phyloP scores from a whole-genome alignment of 257 asterid species.

The Mitragyna speciosa region DNA sequence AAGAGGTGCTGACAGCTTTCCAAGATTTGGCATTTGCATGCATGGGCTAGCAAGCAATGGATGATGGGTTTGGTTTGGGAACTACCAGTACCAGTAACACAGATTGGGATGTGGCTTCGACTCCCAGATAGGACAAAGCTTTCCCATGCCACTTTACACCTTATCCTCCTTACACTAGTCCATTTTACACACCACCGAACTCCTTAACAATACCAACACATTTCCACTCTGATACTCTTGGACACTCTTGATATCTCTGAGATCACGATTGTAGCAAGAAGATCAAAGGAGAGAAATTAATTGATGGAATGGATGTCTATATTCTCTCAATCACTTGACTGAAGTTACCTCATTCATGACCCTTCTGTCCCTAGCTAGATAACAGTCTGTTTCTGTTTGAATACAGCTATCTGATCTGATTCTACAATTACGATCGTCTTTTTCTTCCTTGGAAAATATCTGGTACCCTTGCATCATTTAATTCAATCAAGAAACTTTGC shows the following conservation, averaged over 20 bases:
- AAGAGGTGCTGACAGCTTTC: slow-evolving; percentile 30
- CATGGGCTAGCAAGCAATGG: slow-evolving; percentile 16
- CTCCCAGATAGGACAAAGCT: slow-evolving; percentile 30
- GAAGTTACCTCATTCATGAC: not conserved
- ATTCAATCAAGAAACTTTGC: not conserved
- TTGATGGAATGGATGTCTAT: not conserved
- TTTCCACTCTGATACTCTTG: not conserved
- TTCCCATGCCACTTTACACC: slow-evolving; percentile 41
- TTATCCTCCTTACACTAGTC: slow-evolving; percentile 40
- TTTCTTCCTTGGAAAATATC: not conserved
- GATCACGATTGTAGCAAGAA: slow-evolving; percentile 9
- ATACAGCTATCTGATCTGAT: not conserved
- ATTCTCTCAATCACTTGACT: not conserved
- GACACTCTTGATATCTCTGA: not conserved
- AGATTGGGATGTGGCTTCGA: slow-evolving; percentile 24
- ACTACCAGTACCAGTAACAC: slow-evolving; percentile 29
- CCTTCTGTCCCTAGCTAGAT: not conserved
- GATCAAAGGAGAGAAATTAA: not conserved
- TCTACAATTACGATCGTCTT: not conserved
- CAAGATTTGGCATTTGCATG: slow-evolving; percentile 36
- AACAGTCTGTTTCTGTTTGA: not conserved
- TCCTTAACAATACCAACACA: slow-evolving; percentile 8
- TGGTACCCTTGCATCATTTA: not conserved
- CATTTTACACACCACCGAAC: slow-evolving; percentile 43
- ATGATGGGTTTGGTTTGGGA: slow-evolving; percentile 11